Conservation (phyloP, 1,284 basidiomycete species). For the Gymnopus androsaceus region DNA sequence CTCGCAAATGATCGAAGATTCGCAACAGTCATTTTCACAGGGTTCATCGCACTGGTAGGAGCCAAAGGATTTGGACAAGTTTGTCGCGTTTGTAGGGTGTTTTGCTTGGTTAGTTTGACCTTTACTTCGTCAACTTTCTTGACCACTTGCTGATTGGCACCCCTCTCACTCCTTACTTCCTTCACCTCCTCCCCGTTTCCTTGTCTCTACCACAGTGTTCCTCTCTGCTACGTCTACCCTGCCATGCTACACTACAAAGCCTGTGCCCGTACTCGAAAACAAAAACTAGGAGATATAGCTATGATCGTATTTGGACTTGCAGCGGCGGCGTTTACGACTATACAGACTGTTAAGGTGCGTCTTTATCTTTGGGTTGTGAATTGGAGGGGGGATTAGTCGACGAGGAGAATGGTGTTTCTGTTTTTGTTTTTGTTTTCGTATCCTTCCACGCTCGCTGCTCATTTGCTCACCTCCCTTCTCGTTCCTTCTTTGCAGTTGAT, state of each 20-base stretch:
- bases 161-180: too few relatives aligned
- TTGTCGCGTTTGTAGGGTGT: slow-evolving; percentile 91
- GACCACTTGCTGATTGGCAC: too few relatives aligned
- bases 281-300: slow-evolving; percentile 75
- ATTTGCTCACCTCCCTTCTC: too few relatives aligned
- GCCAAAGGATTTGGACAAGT: slow-evolving; percentile 95
- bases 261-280: slow-evolving; percentile 71
- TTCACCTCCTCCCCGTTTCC: too few relatives aligned
- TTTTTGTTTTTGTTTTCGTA: too few relatives aligned
- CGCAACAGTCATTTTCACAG: slow-evolving; percentile 74
- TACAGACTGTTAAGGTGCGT: slow-evolving; percentile 71
- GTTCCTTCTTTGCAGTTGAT: slow-evolving; percentile 30
- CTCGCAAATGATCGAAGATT: too few relatives aligned
- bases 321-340: slow-evolving; percentile 86
- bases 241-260: slow-evolving; percentile 93
- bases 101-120: slow-evolving; percentile 87
- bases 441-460: slow-evolving; percentile 26
- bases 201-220: slow-evolving; percentile 58
- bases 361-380: not conserved
- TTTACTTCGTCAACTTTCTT: too few relatives aligned
- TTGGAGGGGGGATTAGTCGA: too few relatives aligned
- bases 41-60: slow-evolving; percentile 79
- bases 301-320: slow-evolving; percentile 82
- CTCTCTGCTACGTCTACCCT: slow-evolving; percentile 93
- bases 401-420: too few relatives aligned